Conservation (phyloP, 2,329 filamentous ascomycete species). For the Orbilia quercus region DNA sequence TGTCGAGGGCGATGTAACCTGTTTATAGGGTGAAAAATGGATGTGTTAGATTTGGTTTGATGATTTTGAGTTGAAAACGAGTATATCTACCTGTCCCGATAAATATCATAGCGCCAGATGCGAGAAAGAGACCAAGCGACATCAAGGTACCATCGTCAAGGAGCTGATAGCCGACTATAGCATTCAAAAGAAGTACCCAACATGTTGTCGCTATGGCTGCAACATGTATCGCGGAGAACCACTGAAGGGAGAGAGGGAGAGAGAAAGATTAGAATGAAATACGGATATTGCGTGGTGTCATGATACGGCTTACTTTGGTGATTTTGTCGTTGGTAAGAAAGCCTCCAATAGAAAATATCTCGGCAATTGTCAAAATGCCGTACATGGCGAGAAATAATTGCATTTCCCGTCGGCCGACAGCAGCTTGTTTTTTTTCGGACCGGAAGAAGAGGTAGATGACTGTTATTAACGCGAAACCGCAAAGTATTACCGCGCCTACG, state of each 20-base stretch:
- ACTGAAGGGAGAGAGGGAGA: no score
- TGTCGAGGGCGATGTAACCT: constrained; percentile 92
- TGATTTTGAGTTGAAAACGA: neutral
- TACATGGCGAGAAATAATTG: constrained; percentile 90
- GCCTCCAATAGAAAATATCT: constrained; percentile 93
- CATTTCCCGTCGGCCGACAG: constrained; percentile 95
- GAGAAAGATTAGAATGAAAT: constrained; percentile 2
- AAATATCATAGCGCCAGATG: constrained; percentile 78
- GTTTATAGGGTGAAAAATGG: neutral
- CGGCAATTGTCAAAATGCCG: constrained; percentile 88
- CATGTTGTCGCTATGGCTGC: constrained; percentile 86
- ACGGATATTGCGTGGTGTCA: neutral
- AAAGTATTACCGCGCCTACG: constrained; percentile 85
- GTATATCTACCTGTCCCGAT: constrained; percentile 74
- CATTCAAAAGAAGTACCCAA: constrained; percentile 93
- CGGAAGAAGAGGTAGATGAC: constrained; percentile 77
- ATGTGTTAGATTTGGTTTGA: neutral
- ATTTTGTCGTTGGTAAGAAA: constrained; percentile 73
- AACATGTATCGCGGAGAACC: constrained; percentile 87
- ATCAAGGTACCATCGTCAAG: constrained; percentile 91
- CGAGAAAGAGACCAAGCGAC: constrained; percentile 79
- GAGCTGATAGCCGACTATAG: constrained; percentile 89
- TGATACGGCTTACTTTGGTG: constrained; percentile 68
- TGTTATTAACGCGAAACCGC: constrained; percentile 77
- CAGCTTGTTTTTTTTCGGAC: constrained; percentile 90